These are phyloP conservation scores for Nidularia sp. DNA, from an alignment of 768 basidiomycete species.

Conservation along the genomic window DNA sequence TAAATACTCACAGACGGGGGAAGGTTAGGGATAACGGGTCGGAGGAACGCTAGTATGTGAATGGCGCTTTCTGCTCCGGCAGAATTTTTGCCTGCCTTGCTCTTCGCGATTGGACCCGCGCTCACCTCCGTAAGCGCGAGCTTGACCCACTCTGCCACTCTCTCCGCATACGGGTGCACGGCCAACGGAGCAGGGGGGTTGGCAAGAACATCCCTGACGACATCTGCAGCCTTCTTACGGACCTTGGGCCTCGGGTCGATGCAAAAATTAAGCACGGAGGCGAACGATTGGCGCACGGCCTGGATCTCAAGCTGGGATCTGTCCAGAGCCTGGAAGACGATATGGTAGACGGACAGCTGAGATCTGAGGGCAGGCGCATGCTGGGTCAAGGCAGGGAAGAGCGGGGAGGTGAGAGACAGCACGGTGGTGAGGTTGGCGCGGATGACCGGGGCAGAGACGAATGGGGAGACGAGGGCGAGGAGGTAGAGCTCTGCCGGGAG, in stretches of 20 bases:
- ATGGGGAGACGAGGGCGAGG: slow-evolving; percentile 70
- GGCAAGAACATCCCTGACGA: slow-evolving; percentile 72
- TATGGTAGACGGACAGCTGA: slow-evolving; percentile 72
- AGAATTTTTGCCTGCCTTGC: slow-evolving; percentile 50
- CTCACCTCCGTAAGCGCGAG: slow-evolving; percentile 62
- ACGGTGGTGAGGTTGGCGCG: slow-evolving; percentile 70
- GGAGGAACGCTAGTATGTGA: slow-evolving; percentile 71
- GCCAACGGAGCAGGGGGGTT: slow-evolving; percentile 73
- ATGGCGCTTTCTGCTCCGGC: slow-evolving; percentile 70
- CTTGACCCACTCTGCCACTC: slow-evolving; percentile 77
- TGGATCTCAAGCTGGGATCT: slow-evolving; percentile 62
- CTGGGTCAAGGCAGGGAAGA: slow-evolving; percentile 63
- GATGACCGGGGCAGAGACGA: slow-evolving; percentile 78
- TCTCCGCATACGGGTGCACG: slow-evolving; percentile 81
- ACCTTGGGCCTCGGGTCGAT: slow-evolving; percentile 93
- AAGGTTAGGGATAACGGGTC: slow-evolving; percentile 56
- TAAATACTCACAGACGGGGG: slow-evolving; percentile 61
- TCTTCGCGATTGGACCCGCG: slow-evolving; percentile 55
- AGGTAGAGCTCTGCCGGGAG: slow-evolving; percentile 85
- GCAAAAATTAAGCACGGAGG: slow-evolving; percentile 76
- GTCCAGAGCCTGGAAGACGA: slow-evolving; percentile 68
- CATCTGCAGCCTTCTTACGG: slow-evolving; percentile 84
- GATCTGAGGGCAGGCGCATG: slow-evolving; percentile 85
- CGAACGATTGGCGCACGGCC: slow-evolving; percentile 77
- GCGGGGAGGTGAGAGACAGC: slow-evolving; percentile 68